Evolutionary conservation across 306 rosid species (phyloP).

Genomic region (Pyrus pyrifolia): DNA sequence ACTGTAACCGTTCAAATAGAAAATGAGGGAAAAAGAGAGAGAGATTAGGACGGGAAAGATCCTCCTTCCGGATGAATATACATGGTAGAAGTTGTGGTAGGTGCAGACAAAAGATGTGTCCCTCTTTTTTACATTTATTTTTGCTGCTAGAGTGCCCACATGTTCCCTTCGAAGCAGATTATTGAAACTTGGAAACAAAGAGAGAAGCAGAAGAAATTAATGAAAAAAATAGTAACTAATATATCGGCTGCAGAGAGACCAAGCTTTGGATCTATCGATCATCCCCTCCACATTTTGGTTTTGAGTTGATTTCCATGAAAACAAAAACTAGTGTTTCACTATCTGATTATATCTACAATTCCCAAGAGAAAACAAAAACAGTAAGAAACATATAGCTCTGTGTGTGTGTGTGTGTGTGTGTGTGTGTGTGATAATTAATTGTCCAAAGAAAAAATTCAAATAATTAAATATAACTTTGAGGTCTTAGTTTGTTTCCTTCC

Average conservation of each 20-base stretch:
- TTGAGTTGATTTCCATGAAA: slow-evolving; percentile 13
- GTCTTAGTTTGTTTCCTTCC: slow-evolving; percentile 24
- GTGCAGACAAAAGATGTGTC: slow-evolving; percentile 33
- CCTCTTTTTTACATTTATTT: slow-evolving; percentile 20
- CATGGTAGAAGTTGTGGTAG: slow-evolving; percentile 22
- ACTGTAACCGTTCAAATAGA: too few relatives aligned
- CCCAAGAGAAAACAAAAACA: slow-evolving; percentile 9
- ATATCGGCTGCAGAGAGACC: slow-evolving; percentile 13
- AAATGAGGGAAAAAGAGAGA: too few relatives aligned
- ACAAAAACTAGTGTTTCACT: neutral
- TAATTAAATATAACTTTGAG: neutral
- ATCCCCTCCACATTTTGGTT: slow-evolving; percentile 14
- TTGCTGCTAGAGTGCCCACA: slow-evolving; percentile 43
- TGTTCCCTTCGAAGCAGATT: slow-evolving; percentile 38
- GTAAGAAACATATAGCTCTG: neutral
- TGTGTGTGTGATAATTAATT: neutral
- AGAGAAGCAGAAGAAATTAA: slow-evolving; percentile 1
- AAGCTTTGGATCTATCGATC: slow-evolving; percentile 32
- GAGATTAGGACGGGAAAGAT: too few relatives aligned
- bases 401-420: neutral
- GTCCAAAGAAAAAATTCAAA: neutral
- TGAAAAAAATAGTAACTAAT: neutral
- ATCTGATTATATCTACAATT: neutral
- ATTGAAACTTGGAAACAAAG: slow-evolving; percentile 1
- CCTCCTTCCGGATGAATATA: neutral